phyloP scores from a whole-genome alignment of 495 filamentous ascomycete genomes.

The Chaetomium tenue region DNA sequence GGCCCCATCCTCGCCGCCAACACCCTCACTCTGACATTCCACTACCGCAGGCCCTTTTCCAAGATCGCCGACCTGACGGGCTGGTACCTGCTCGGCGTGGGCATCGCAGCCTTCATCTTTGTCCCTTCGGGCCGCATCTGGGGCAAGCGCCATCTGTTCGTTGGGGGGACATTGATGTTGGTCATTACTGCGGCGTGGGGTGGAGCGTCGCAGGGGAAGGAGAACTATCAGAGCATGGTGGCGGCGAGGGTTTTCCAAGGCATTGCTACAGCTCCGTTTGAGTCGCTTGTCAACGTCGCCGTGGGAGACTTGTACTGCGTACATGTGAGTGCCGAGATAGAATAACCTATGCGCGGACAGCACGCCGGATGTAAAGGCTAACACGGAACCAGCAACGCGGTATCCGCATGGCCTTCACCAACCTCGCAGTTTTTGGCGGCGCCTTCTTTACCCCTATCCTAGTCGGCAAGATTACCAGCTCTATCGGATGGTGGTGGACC shows the following conservation, averaged over 20 bases:
- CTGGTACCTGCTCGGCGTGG: constrained; percentile 82
- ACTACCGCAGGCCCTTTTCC: constrained; percentile 59
- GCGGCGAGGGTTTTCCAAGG: constrained; percentile 75
- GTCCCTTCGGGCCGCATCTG: constrained; percentile 86
- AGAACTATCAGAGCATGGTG: constrained; percentile 66
- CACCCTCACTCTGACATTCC: constrained; percentile 65
- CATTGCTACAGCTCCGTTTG: constrained; percentile 71
- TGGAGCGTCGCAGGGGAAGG: constrained; percentile 56
- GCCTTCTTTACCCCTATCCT: constrained; percentile 89
- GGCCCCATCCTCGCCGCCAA: constrained; percentile 86
- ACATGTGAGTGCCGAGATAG: constrained; percentile 54
- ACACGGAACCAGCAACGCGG: constrained; percentile 62
- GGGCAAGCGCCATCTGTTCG: constrained; percentile 86
- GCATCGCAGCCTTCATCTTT: constrained; percentile 74
- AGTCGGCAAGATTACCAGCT: constrained; percentile 78
- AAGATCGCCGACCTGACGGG: constrained; percentile 79
- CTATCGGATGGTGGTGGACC: constrained; percentile 74
- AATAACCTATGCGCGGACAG: too few relatives aligned
- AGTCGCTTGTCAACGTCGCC: constrained; percentile 71
- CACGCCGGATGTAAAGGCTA: neutral
- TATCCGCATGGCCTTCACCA: constrained; percentile 85
- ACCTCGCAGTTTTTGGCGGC: constrained; percentile 84
- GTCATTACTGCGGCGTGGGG: constrained; percentile 74
- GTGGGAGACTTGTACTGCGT: constrained; percentile 77
- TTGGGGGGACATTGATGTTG: constrained; percentile 74